Conservation (phyloP, 2,329 filamentous ascomycete species). For the Fusarium proliferatum region DNA sequence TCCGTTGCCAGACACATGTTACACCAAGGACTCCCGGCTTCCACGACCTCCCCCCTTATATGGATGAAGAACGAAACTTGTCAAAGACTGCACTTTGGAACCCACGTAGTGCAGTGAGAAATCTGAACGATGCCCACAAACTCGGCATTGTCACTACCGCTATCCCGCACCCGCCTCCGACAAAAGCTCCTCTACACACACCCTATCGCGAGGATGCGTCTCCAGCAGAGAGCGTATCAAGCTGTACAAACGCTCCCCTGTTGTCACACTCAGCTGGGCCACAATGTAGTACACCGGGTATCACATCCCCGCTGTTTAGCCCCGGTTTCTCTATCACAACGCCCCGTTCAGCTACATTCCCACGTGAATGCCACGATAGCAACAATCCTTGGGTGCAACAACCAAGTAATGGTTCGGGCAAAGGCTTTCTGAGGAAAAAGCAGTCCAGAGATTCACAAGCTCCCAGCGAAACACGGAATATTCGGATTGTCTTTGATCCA, state of each 20-base stretch:
- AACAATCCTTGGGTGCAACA: conserved; percentile 38
- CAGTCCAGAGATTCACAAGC: conserved; percentile 41
- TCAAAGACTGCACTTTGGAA: conserved; percentile 24
- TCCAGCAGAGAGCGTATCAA: conserved; percentile 50
- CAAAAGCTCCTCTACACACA: conserved; percentile 22
- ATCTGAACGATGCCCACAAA: conserved; percentile 5
- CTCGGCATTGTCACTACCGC: conserved; percentile 35
- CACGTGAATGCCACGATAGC: conserved; percentile 16
- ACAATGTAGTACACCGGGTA: conserved; percentile 43
- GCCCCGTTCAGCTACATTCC: conserved; percentile 27
- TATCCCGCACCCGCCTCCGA: conserved; percentile 34
- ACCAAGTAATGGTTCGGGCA: not conserved
- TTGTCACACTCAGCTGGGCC: conserved; percentile 46
- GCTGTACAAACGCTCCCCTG: conserved; percentile 50
- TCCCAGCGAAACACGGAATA: conserved; percentile 51
- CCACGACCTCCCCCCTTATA: conserved; percentile 20
- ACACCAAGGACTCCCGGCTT: conserved; percentile 40
- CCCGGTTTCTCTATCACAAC: conserved; percentile 39
- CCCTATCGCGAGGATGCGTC: conserved; percentile 42
- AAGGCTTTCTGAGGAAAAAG: conserved; percentile 38
- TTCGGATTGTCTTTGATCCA: conserved; percentile 55
- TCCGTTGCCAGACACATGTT: conserved; percentile 60
- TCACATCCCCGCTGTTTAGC: conserved; percentile 38
- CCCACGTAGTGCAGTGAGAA: conserved; percentile 8
- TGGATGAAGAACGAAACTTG: conserved; percentile 36